A percentile compares a stretch with the other conserved stretches of the same genome.
phyloP scores from a whole-genome alignment of 1,284 basidiomycete genomes.

The Sanghuangporus weigelae region DNA sequence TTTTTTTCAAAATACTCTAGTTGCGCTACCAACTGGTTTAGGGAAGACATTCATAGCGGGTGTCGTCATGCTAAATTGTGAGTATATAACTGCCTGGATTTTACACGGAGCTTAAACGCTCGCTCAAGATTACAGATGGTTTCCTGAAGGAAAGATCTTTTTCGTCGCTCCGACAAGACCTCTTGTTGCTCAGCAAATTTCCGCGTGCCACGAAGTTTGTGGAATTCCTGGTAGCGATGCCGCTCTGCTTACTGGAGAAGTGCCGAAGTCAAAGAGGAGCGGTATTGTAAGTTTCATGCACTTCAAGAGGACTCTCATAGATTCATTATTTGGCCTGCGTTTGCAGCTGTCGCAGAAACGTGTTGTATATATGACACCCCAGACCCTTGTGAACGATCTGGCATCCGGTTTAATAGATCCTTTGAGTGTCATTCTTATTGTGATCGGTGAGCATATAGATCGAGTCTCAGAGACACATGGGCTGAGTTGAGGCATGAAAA shows the following conservation, averaged over 20 bases:
- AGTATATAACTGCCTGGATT: slow-evolving; percentile 24
- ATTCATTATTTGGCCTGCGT: neutral
- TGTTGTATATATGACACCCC: slow-evolving; percentile 98
- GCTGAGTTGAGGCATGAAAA: slow-evolving; percentile 10
- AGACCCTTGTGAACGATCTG: slow-evolving; percentile 91
- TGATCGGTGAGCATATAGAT: slow-evolving; percentile 53
- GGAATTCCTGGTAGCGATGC: slow-evolving; percentile 90
- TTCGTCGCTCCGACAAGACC: slow-evolving; percentile 97
- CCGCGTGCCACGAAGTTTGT: slow-evolving; percentile 90
- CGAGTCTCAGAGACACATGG: neutral
- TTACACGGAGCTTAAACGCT: neutral
- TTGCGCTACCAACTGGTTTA: slow-evolving; percentile 92
- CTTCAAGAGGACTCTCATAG: neutral
- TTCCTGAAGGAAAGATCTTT: slow-evolving; percentile 88
- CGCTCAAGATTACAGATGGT: slow-evolving; percentile 82
- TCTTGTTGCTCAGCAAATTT: slow-evolving; percentile 91
- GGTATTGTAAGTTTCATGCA: slow-evolving; percentile 49
- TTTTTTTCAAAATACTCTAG: slow-evolving; percentile 91
- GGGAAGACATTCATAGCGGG: slow-evolving; percentile 99
- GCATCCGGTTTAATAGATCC: slow-evolving; percentile 71
- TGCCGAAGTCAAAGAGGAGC: slow-evolving; percentile 44
- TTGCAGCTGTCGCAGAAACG: slow-evolving; percentile 78
- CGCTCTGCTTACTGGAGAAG: slow-evolving; percentile 82
- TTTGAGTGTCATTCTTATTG: slow-evolving; percentile 74
- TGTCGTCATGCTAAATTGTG: slow-evolving; percentile 93